phyloP scores from a whole-genome alignment of 306 rosid species.

The Ammopiptanthus mongolicus region DNA sequence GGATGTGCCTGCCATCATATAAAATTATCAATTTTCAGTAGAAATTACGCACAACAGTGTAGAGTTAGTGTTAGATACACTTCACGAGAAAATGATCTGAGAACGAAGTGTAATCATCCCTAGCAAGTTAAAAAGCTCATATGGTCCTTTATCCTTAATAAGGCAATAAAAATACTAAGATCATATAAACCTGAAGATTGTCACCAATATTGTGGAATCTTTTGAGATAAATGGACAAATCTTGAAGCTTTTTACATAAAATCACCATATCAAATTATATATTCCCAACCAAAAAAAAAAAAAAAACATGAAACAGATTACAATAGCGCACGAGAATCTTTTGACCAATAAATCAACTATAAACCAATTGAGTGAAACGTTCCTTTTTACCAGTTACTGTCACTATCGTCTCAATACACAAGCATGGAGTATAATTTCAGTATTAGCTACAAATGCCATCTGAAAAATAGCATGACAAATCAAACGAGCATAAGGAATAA shows the following conservation, averaged over 20 bases:
- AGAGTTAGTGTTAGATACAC: neutral
- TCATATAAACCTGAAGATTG: neutral
- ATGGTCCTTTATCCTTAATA: neutral
- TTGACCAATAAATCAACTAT: neutral
- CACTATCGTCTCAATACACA: neutral
- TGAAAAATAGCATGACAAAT: neutral
- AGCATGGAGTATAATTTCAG: neutral
- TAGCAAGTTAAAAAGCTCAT: neutral
- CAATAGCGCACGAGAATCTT: neutral
- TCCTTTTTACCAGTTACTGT: neutral
- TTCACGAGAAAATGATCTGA: neutral
- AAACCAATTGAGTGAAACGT: neutral
- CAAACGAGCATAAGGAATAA: slow-evolving; percentile 16
- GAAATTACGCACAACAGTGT: neutral
- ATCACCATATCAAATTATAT: neutral
- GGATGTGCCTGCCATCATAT: slow-evolving; percentile 54
- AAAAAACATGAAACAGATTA: neutral
- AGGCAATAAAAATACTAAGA: neutral
- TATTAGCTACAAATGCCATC: neutral
- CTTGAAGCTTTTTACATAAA: neutral
- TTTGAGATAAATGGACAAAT: neutral
- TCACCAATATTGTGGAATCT: neutral
- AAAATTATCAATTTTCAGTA: neutral
- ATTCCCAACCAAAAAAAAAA: neutral
- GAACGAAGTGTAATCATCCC: neutral